Base-by-base conservation (phyloP, 331 rosid species). In the Phaseolus coccineus region DNA sequence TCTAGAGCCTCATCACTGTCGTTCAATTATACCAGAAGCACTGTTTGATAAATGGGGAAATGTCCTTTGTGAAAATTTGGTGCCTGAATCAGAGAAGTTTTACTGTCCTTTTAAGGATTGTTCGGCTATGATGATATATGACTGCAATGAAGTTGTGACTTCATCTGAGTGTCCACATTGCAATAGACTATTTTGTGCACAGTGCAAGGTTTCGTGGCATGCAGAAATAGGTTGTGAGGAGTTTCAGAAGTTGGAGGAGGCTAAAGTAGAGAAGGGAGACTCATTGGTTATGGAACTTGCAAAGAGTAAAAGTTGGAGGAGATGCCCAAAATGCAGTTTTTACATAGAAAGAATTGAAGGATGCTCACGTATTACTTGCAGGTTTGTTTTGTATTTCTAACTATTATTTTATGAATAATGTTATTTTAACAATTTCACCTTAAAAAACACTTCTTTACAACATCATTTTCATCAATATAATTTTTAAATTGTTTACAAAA, bases 51-150 rank as follows among this genome's bases (percentile, higher is more conserved):
- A 90, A 28, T 94, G 97, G 96, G 91, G 56, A 31, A 35, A 37
- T 69, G 83, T 78, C 0, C 80, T 90, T 11, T 84, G 87, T 15
- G 93, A 91, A 55, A 80, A 87, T 6, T 2, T 77, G 48, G n/a
- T 88, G 70, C 30, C 85, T 6, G 86, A 68, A 6, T 74, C 77
- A 2, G 59, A 86, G n/a, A 88, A 53, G 22, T 73, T 84, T n/a
- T 86, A 87, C 57, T 91, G 97, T 58, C 96, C 94, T 0, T 91
- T 80, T 14, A 81, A 82, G 71, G 91, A 91, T 28, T 90, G 92
- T 37, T 85, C 90, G 3, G 88, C 87, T 3, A 16, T 84, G 91
- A 10, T 91, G 65, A 40, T 91, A 4, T 82, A 59, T 27, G 92
- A 93, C 2, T 91, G 81, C 0, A 68, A 1, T 0, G 84, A 79